phyloP scores from a whole-genome alignment of 2,329 filamentous ascomycete species.

The Periconia sp. region DNA sequence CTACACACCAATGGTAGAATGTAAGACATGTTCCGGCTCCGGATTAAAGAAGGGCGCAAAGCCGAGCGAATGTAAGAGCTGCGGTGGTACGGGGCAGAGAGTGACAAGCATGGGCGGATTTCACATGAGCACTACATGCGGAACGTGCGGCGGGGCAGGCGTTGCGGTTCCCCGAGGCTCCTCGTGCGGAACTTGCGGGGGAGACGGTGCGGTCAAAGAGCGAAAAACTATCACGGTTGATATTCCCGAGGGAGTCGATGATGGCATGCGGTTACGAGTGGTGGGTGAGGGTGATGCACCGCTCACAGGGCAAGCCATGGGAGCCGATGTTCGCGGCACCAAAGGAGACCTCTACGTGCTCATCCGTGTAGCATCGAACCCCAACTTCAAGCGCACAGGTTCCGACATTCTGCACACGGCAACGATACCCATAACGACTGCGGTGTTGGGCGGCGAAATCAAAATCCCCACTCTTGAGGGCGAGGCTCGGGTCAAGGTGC shows the following conservation, averaged over 20 bases:
- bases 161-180: constrained; percentile 74
- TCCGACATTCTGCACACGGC: constrained; percentile 93
- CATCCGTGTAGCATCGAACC: constrained; percentile 84
- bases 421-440: constrained; percentile 87
- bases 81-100: constrained; percentile 81
- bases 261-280: constrained; percentile 89
- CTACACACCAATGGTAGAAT: constrained; percentile 79
- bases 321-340: constrained; percentile 64
- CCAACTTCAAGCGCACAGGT: constrained; percentile 84
- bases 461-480: constrained; percentile 87
- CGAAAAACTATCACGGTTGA: constrained; percentile 83
- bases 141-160: constrained; percentile 77
- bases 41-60: constrained; percentile 82
- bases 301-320: constrained; percentile 68
- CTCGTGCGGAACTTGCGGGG: constrained; percentile 78
- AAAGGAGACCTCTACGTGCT: constrained; percentile 90
- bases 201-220: constrained; percentile 82
- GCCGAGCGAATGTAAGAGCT: constrained; percentile 72
- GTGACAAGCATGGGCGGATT: constrained; percentile 93
- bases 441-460: constrained; percentile 87
- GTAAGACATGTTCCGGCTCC: constrained; percentile 78
- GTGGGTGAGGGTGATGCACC: constrained; percentile 86
- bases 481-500: constrained; percentile 85
- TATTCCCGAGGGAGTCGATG: constrained; percentile 93
- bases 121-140: constrained; percentile 91